A percentile compares a stretch with the other conserved stretches of the same genome.
Conservation (phyloP, 306 rosid species). For the Cucurbita argyrosperma region DNA sequence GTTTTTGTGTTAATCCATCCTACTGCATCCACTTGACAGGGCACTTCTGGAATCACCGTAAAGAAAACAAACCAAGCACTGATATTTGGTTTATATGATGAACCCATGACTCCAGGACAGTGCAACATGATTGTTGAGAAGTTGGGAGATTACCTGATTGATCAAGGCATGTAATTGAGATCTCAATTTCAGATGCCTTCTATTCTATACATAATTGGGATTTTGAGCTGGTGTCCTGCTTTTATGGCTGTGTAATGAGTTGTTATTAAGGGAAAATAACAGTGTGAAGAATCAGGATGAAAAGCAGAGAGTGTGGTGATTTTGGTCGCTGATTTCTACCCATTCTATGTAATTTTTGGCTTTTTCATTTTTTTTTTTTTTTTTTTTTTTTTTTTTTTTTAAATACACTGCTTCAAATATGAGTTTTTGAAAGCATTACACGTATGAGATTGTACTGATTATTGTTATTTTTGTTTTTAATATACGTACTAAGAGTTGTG, state of each 20-base stretch:
- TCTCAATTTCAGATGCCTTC: neutral
- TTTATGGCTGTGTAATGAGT: neutral
- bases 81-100: conserved; percentile 63
- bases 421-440: neutral
- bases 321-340: conserved; percentile 5
- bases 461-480: neutral
- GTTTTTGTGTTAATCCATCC: too few relatives aligned
- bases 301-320: neutral
- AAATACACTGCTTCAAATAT: neutral
- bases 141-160: conserved; percentile 80
- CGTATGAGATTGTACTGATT: neutral
- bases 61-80: conserved; percentile 60
- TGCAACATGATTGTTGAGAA: conserved; percentile 87
- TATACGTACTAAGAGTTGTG: neutral
- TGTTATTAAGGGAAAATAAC: neutral
- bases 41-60: conserved; percentile 62
- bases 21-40: conserved; percentile 20
- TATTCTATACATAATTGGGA: neutral
- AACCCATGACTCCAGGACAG: conserved; percentile 75
- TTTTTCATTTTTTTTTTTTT: neutral
- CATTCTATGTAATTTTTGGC: conserved; percentile 1
- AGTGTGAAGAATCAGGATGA: conserved; percentile 1
- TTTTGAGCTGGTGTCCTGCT: neutral
- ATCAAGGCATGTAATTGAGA: conserved; percentile 46
- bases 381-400: neutral